Percentiles rank a stretch among this genome's conserved stretches.
Evolutionary conservation across 1,284 basidiomycete species (phyloP).

Genomic region (Puccinia brachypodii): DNA sequence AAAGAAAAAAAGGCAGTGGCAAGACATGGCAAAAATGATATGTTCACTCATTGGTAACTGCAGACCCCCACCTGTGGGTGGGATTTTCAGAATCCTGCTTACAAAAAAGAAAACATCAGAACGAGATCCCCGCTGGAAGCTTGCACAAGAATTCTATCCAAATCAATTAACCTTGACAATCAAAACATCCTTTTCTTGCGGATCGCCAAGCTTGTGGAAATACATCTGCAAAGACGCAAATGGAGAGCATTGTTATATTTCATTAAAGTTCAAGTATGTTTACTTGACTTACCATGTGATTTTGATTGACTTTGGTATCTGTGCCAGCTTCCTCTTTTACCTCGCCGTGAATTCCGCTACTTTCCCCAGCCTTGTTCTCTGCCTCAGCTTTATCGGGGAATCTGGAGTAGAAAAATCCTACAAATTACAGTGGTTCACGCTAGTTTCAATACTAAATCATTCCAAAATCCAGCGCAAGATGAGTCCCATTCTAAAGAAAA

Average conservation of each 20-base stretch:
- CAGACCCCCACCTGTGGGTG: constrained; percentile 68
- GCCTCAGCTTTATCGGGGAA: constrained; percentile 25
- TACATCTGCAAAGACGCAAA: constrained; percentile 6
- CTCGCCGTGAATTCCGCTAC: not conserved
- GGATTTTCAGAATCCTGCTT: too few species aligned
- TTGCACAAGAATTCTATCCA: not conserved
- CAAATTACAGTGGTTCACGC: not conserved
- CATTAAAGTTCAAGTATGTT: not conserved
- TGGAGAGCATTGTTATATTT: too few species aligned
- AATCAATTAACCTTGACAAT: constrained; percentile 10
- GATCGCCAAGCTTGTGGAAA: constrained; percentile 36
- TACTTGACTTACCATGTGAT: constrained; percentile 31
- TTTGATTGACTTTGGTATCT: constrained; percentile 28
- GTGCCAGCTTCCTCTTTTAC: constrained; percentile 28
- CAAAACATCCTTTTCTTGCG: constrained; percentile 21
- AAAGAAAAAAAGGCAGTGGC: not conserved
- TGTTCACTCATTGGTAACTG: constrained; percentile 65
- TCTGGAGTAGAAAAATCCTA: constrained; percentile 43
- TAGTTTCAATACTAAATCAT: constrained; percentile 58
- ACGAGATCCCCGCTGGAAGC: not conserved
- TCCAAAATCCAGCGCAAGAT: constrained; percentile 67
- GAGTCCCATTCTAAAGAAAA: not conserved
- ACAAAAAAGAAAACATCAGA: constrained; percentile 5
- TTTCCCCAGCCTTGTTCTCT: not conserved
- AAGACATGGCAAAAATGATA: not conserved